Conservation (phyloP, 371 early-diverging fungal species). For the Circinella umbellata region DNA sequence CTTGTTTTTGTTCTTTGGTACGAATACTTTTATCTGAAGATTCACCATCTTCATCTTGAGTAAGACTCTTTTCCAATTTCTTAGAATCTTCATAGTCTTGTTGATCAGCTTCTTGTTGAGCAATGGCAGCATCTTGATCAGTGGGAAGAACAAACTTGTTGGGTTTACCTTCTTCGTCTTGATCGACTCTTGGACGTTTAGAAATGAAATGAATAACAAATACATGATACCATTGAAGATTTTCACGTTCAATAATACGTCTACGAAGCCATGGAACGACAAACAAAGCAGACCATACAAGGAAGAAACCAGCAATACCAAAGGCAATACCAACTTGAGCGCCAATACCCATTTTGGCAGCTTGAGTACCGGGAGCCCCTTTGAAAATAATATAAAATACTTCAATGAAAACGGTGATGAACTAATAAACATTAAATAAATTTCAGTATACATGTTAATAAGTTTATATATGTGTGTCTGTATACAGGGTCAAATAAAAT, state of each 20-base stretch:
- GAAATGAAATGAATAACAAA: conserved; percentile 56
- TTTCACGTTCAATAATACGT: conserved; percentile 66
- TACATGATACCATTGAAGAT: conserved; percentile 73
- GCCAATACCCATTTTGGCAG: conserved; percentile 42
- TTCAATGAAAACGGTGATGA: conserved; percentile 71
- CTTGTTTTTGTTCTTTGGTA: not conserved
- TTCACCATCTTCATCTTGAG: not conserved
- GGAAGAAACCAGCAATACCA: conserved; percentile 60
- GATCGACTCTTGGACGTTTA: conserved; percentile 41
- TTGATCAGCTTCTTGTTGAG: conserved; percentile 7
- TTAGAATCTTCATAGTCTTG: not conserved
- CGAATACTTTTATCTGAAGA: not conserved
- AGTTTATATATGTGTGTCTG: too few relatives aligned
- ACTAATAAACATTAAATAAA: conserved; percentile 17
- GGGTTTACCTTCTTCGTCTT: conserved; percentile 11
- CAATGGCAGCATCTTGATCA: conserved; percentile 7
- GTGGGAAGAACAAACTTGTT: not conserved
- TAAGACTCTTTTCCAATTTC: not conserved
- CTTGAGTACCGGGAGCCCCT: conserved; percentile 60
- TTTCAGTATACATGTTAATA: too few relatives aligned
- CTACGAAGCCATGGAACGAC: conserved; percentile 70
- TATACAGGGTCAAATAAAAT: too few relatives aligned
- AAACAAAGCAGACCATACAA: conserved; percentile 63
- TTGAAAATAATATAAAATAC: conserved; percentile 80
- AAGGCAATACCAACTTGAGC: conserved; percentile 63